These are phyloP conservation scores for Eutrema japonicum DNA, from an alignment of 345 rosid species.

Conservation along the genomic window DNA sequence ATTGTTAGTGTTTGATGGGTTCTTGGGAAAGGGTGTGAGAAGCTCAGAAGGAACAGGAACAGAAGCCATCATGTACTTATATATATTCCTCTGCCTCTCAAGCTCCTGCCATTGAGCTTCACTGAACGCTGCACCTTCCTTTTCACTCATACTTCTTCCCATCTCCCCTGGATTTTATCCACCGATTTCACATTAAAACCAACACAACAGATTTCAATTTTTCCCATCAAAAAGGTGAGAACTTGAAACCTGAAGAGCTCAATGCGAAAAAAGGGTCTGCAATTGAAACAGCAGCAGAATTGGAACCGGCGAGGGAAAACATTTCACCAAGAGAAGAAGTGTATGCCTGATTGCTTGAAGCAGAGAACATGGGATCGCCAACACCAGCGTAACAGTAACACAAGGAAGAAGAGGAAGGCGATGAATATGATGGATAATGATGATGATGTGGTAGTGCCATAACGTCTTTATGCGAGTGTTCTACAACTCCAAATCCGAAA, in stretches of 20 bases:
- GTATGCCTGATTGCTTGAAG: slow-evolving; percentile 50
- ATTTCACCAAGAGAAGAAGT: slow-evolving; percentile 33
- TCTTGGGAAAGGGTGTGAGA: slow-evolving; percentile 42
- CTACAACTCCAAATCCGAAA: slow-evolving; percentile 54
- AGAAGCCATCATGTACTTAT: slow-evolving; percentile 77
- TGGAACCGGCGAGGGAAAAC: slow-evolving; percentile 54
- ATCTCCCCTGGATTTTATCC: slow-evolving; percentile 50
- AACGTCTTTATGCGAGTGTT: slow-evolving; percentile 39
- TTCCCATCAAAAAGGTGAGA: slow-evolving; percentile 24
- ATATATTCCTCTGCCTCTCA: slow-evolving; percentile 78
- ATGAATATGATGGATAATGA: slow-evolving; percentile 36
- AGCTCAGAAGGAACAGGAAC: slow-evolving; percentile 78
- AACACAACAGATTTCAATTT: background rate
- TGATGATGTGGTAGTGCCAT: slow-evolving; percentile 43
- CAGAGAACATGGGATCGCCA: slow-evolving; percentile 52
- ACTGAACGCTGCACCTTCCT: slow-evolving; percentile 66
- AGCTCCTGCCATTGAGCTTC: slow-evolving; percentile 83
- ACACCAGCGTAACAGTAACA: slow-evolving; percentile 43
- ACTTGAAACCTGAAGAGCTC: slow-evolving; percentile 51
- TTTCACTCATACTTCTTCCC: slow-evolving; percentile 46
- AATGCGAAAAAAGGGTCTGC: slow-evolving; percentile 48
- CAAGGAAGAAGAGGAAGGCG: slow-evolving; percentile 37
- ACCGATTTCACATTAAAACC: slow-evolving; percentile 15
- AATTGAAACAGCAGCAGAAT: slow-evolving; percentile 40
- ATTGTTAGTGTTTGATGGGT: slow-evolving; percentile 27